A percentile compares a stretch with the other conserved stretches of the same genome.
These are phyloP conservation scores for Steccherinum ochraceum DNA, from an alignment of 768 basidiomycete genomes.

Conservation along the genomic window DNA sequence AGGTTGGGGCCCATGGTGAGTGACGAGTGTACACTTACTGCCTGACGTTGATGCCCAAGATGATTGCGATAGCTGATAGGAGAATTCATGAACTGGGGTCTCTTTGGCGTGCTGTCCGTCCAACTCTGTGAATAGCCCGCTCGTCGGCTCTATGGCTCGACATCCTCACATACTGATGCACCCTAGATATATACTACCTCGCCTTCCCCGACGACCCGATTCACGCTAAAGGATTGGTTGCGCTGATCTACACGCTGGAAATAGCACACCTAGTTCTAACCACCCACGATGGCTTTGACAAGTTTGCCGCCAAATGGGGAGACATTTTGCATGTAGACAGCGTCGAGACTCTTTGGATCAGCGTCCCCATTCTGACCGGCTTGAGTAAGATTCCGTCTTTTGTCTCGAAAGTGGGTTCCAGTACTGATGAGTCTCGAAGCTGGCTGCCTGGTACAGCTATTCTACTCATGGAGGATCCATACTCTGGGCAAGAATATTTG, in stretches of 20 bases:
- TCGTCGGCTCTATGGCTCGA: too few species aligned
- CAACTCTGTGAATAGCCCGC: background rate
- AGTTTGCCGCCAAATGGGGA: background rate
- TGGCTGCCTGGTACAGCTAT: background rate
- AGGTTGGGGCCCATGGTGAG: too few species aligned
- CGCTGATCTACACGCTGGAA: background rate
- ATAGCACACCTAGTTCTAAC: background rate
- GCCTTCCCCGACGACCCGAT: background rate
- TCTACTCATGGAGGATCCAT: background rate
- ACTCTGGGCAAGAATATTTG: too few species aligned
- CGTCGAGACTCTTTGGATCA: background rate
- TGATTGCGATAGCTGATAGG: too few species aligned
- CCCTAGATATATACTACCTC: background rate
- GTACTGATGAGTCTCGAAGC: too few species aligned
- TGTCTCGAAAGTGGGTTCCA: background rate
- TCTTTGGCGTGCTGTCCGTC: background rate
- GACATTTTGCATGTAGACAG: background rate
- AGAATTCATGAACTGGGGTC: slow-evolving; percentile 1
- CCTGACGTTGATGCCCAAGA: too few species aligned
- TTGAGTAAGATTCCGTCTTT: background rate
- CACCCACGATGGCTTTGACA: background rate
- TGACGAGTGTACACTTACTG: too few species aligned
- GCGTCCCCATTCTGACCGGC: background rate
- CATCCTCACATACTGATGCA: background rate
- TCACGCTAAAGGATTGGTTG: background rate